Conservation (phyloP, 1,139 yeast species). For the Zygoascus sp. region DNA sequence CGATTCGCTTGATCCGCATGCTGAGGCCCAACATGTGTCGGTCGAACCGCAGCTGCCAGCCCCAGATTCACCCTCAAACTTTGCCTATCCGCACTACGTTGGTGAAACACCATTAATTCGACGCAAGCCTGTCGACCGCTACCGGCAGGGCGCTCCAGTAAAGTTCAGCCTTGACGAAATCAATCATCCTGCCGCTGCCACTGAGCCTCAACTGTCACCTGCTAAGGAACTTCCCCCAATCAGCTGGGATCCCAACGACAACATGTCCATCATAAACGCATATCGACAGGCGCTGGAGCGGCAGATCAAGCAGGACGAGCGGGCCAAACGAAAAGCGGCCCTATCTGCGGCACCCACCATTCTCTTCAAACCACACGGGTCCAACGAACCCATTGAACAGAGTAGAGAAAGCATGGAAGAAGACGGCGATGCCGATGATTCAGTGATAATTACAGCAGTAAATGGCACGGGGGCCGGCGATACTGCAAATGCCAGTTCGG, state of each 20-base stretch:
- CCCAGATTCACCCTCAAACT: not conserved
- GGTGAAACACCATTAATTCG: conserved; percentile 4
- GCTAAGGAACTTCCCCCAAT: not conserved
- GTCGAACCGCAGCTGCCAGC: not conserved
- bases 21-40: not conserved
- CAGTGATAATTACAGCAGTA: not conserved
- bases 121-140: not conserved
- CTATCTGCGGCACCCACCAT: not conserved
- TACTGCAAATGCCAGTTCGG: no score
- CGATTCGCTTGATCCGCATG: conserved; percentile 1
- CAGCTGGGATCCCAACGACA: conserved; percentile 2
- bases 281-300: not conserved
- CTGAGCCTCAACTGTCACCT: not conserved
- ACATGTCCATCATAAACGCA: conserved; percentile 3
- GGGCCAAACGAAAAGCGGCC: not conserved
- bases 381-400: not conserved
- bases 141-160: not conserved
- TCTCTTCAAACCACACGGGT: not conserved
- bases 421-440: not conserved
- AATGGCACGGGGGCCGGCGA: not conserved
- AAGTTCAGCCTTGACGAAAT: conserved; percentile 4
- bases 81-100: conserved; percentile 10
- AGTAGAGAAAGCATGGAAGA: not conserved
- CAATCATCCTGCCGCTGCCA: not conserved
- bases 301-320: not conserved